Evolutionary conservation across 129 eudicot species (phyloP).

Genomic region (Escallonia rubra): DNA sequence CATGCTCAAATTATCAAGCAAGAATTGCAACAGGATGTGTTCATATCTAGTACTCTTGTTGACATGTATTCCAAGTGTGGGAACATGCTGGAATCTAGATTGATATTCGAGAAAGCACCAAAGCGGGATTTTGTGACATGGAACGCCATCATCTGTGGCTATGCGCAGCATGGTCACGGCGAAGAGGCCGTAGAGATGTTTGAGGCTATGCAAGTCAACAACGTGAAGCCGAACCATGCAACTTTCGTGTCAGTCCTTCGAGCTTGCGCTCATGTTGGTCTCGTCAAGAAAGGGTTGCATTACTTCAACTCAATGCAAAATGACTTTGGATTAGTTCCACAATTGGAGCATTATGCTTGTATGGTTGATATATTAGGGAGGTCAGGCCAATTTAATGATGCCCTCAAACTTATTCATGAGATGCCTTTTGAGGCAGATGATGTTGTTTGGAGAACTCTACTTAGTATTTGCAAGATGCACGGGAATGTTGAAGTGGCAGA

Average conservation of each 20-base stretch:
- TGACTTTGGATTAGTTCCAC: constrained; percentile 55
- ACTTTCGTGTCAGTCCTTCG: constrained; percentile 84
- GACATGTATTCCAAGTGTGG: constrained; percentile 95
- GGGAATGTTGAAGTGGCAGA: constrained; percentile 86
- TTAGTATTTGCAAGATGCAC: constrained; percentile 72
- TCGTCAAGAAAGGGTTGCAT: constrained; percentile 46
- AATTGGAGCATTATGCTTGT: constrained; percentile 75
- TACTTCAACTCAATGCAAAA: constrained; percentile 59
- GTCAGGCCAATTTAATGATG: constrained; percentile 54
- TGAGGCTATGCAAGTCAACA: constrained; percentile 58
- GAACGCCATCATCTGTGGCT: constrained; percentile 74
- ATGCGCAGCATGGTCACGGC: constrained; percentile 76
- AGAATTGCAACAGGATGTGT: constrained; percentile 70
- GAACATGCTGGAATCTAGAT: constrained; percentile 57
- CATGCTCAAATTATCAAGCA: constrained; percentile 86
- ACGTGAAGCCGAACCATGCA: constrained; percentile 68
- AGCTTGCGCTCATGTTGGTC: constrained; percentile 86
- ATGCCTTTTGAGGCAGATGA: constrained; percentile 89
- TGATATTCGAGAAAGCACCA: constrained; percentile 50
- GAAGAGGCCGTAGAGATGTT: constrained; percentile 54
- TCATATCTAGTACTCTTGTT: constrained; percentile 70
- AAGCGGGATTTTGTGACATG: constrained; percentile 67
- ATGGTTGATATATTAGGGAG: constrained; percentile 88
- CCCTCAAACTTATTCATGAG: constrained; percentile 54
- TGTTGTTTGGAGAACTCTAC: constrained; percentile 86